Percentiles rank a stretch among this genome's conserved stretches.
Conservation (phyloP, 768 basidiomycete species). For the Russula brevipes region DNA sequence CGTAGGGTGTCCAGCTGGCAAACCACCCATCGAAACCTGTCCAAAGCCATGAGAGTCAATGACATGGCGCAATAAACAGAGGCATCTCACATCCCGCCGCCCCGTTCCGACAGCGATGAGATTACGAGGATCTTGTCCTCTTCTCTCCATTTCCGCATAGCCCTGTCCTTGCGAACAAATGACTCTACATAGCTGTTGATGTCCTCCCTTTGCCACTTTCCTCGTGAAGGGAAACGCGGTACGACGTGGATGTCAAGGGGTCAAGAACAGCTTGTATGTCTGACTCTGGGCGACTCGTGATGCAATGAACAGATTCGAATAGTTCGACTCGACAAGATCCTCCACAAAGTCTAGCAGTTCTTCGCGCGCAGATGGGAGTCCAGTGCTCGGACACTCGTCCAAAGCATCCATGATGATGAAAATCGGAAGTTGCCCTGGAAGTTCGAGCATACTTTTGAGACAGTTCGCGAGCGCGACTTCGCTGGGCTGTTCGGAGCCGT, state of each 20-base stretch:
- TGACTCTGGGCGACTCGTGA: neutral
- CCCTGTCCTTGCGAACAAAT: neutral
- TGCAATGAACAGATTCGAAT: conserved; percentile 4
- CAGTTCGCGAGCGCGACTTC: neutral
- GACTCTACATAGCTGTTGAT: neutral
- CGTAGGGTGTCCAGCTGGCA: neutral
- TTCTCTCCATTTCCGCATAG: neutral
- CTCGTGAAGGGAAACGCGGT: conserved; percentile 4
- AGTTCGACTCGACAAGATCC: neutral
- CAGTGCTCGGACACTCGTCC: conserved; percentile 5
- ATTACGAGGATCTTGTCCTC: neutral
- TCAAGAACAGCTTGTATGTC: neutral
- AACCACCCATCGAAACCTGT: neutral
- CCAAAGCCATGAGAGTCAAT: neutral
- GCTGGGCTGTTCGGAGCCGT: neutral
- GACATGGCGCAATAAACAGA: neutral
- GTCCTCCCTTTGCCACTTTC: neutral
- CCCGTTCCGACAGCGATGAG: neutral
- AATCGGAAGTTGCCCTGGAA: neutral
- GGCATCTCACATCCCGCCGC: neutral
- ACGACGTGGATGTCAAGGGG: neutral
- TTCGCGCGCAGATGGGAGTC: neutral
- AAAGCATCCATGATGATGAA: neutral
- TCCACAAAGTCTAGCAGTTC: neutral
- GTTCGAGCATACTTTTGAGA: neutral